These are phyloP conservation scores for Ottelia alismoides DNA, from an alignment of 106 monocot species.

Conservation along the genomic window DNA sequence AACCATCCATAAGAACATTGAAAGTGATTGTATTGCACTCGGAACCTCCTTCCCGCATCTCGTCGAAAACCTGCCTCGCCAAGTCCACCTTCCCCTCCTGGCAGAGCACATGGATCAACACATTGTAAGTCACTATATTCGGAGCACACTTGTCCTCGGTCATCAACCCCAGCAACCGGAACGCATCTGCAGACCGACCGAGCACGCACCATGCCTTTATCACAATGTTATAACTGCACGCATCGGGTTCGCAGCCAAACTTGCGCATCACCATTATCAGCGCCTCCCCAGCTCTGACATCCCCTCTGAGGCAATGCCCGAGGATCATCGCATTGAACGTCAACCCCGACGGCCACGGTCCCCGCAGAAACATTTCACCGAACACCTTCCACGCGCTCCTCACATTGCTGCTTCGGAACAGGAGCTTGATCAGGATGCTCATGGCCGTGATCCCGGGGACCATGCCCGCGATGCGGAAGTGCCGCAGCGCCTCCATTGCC, in stretches of 20 bases:
- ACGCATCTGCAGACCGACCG: constrained; percentile 29
- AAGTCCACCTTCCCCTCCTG: constrained; percentile 60
- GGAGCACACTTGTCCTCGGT: constrained; percentile 21
- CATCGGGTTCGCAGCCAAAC: constrained; percentile 35
- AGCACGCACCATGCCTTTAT: constrained; percentile 68
- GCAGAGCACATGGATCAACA: constrained; percentile 43
- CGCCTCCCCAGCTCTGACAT: constrained; percentile 19
- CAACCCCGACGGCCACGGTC: constrained; percentile 34
- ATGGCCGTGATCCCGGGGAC: constrained; percentile 36
- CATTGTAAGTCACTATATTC: constrained; percentile 48
- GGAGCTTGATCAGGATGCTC: constrained; percentile 32
- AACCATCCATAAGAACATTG: constrained; percentile 75
- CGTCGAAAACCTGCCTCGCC: constrained; percentile 46
- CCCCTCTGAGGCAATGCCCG: constrained; percentile 50
- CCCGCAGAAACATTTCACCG: constrained; percentile 8
- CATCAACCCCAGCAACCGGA: constrained; percentile 47
- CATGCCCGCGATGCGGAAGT: constrained; percentile 12
- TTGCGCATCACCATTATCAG: constrained; percentile 48
- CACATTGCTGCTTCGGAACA: constrained; percentile 29
- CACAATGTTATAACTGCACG: constrained; percentile 69
- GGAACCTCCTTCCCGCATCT: constrained; percentile 28
- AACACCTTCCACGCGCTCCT: constrained; percentile 22
- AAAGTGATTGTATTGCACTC: constrained; percentile 43
- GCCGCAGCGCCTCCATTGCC: constrained; percentile 19
- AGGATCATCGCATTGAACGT: constrained; percentile 75